Percentiles rank a stretch among this genome's conserved stretches.
Conservation (phyloP, 1,284 basidiomycete genomes). For the Trichosporon ovoides region DNA sequence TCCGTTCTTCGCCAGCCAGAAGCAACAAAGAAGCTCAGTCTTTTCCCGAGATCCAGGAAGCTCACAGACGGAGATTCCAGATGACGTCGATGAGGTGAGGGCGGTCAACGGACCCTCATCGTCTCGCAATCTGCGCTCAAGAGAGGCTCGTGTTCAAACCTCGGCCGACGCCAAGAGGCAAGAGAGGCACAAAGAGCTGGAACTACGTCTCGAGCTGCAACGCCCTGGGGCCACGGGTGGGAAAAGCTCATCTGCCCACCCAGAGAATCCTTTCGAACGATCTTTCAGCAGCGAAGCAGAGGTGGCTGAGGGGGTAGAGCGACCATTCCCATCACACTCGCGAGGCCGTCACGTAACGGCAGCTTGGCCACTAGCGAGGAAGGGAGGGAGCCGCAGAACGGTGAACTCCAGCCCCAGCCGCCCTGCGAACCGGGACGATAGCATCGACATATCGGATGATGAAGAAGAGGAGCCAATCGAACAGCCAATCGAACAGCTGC, state of each 20-base stretch:
- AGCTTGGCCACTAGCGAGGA: not conserved
- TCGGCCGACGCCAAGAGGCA: not conserved
- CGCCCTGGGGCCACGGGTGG: not conserved
- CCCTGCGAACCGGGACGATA: not conserved
- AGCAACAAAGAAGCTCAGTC: not conserved
- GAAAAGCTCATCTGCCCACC: not conserved
- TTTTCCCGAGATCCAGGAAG: not conserved
- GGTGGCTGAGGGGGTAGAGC: not conserved
- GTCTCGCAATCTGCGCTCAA: too few relatives aligned
- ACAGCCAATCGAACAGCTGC: not conserved
- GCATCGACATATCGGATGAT: not conserved
- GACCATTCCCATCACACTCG: not conserved
- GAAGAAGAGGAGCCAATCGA: not conserved
- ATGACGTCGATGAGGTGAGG: too few relatives aligned
- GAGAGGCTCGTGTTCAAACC: too few relatives aligned
- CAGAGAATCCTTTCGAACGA: not conserved
- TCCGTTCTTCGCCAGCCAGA: not conserved
- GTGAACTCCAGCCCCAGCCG: not conserved
- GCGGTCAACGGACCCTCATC: too few relatives aligned
- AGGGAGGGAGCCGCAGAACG: not conserved
- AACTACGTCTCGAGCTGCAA: not conserved
- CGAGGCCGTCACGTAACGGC: not conserved
- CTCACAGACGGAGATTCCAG: not conserved
- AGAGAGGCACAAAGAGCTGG: not conserved
- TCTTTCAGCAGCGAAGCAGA: not conserved